These are phyloP conservation scores for Kodamaea hsintzibuensis DNA, from an alignment of 805 yeast genomes.

Conservation along the genomic window DNA sequence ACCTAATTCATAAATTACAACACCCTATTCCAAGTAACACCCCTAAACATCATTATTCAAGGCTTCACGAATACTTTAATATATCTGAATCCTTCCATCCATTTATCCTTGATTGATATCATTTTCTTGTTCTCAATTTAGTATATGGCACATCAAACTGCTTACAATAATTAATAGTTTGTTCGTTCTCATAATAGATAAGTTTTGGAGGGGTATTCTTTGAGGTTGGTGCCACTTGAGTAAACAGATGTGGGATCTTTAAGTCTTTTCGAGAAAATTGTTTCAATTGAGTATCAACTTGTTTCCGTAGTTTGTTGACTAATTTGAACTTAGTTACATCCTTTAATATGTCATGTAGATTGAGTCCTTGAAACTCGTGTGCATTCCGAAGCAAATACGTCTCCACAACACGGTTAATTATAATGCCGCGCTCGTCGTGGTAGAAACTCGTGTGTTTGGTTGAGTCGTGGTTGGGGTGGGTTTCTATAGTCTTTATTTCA, in stretches of 20 bases:
- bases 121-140: neutral
- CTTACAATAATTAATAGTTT: slow-evolving; percentile 35
- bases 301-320: slow-evolving; percentile 19
- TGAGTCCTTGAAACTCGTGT: slow-evolving; percentile 15
- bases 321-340: slow-evolving; percentile 15
- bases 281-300: slow-evolving; percentile 20
- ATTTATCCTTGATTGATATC: neutral
- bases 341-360: slow-evolving; percentile 14
- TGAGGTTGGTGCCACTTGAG: slow-evolving; percentile 19
- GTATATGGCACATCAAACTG: slow-evolving; percentile 21
- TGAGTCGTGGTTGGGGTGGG: slow-evolving; percentile 17
- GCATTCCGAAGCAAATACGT: slow-evolving; percentile 16
- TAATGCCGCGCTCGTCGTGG: slow-evolving; percentile 34
- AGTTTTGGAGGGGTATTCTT: slow-evolving; percentile 15
- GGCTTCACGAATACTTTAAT: no score
- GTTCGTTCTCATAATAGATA: slow-evolving; percentile 37
- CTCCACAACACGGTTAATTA: slow-evolving; percentile 38
- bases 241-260: slow-evolving; percentile 9
- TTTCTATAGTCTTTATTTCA: slow-evolving; percentile 46
- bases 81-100: no score
- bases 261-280: slow-evolving; percentile 13
- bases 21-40: no score
- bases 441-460: slow-evolving; percentile 15
- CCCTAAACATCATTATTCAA: no score
- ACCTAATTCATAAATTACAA: no score